Evolutionary conservation across 352 stramenopile genomes (phyloP).

Genomic region (Pythium coloratum): DNA sequence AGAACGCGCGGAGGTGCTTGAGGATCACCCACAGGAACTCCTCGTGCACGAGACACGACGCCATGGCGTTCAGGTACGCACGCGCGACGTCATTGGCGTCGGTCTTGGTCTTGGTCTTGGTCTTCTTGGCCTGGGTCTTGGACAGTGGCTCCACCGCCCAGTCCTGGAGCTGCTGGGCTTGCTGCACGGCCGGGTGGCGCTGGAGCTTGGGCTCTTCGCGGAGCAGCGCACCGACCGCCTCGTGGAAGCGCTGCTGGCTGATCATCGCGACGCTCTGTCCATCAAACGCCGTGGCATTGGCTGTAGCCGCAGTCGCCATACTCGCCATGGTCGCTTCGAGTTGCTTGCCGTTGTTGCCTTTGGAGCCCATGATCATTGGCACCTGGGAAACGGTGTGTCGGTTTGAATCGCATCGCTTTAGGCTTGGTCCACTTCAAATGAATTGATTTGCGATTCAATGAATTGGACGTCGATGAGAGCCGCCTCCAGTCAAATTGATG

Average conservation of each 20-base stretch:
- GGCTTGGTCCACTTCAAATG: constrained; percentile 22
- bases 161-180: constrained; percentile 20
- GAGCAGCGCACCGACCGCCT: constrained; percentile 28
- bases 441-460: constrained; percentile 30
- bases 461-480: constrained; percentile 25
- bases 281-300: constrained; percentile 17
- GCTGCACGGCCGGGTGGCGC: constrained; percentile 42
- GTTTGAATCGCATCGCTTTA: constrained; percentile 13
- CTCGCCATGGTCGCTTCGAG: constrained; percentile 3
- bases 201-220: constrained; percentile 25
- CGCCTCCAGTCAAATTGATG: constrained; percentile 24
- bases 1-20: constrained; percentile 66
- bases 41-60: constrained; percentile 50
- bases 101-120: constrained; percentile 11
- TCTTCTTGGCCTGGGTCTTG: constrained; percentile 9
- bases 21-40: constrained; percentile 49
- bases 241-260: constrained; percentile 33
- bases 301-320: background rate
- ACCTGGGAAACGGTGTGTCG: constrained; percentile 29
- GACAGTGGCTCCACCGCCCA: constrained; percentile 6
- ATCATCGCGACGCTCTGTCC: constrained; percentile 25
- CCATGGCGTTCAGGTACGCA: constrained; percentile 53
- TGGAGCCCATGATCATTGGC: constrained; percentile 14
- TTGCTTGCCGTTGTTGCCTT: constrained; percentile 19
- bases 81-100: constrained; percentile 13